These are phyloP conservation scores for Trichoderma atroviride DNA, from an alignment of 2,329 filamentous ascomycete species.

Conservation along the genomic window DNA sequence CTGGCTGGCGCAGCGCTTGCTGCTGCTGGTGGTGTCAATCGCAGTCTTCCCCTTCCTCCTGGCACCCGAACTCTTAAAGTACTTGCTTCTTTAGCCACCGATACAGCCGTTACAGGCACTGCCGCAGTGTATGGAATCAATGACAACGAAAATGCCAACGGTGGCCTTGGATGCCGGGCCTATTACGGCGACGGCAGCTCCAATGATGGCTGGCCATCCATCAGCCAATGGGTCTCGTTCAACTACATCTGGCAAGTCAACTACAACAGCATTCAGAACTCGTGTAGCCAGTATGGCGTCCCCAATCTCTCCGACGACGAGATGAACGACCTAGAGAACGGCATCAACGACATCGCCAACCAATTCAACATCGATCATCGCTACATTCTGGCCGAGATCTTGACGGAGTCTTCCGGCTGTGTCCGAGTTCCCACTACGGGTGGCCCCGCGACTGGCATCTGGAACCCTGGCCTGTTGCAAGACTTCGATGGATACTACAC, in stretches of 20 bases:
- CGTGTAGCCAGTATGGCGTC: background rate
- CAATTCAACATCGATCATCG: background rate
- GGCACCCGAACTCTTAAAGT: background rate
- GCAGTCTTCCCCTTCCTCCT: background rate
- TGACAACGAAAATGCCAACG: background rate
- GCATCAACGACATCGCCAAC: background rate
- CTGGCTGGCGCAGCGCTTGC: background rate
- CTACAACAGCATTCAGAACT: background rate
- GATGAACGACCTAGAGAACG: background rate
- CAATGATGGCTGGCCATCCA: background rate
- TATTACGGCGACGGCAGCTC: background rate
- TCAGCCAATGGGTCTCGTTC: background rate
- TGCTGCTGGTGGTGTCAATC: background rate
- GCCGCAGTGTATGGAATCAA: background rate
- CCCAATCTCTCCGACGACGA: background rate
- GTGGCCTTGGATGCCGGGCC: background rate
- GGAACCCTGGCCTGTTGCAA: background rate
- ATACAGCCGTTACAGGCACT: background rate
- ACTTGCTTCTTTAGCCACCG: background rate
- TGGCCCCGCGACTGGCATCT: background rate
- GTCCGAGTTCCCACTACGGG: background rate
- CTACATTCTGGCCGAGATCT: background rate
- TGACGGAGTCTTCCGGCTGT: background rate
- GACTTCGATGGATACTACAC: background rate
- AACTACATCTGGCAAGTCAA: background rate